These are phyloP conservation scores for Crucihimalaya himalaica DNA, from an alignment of 345 rosid species.

Conservation along the genomic window DNA sequence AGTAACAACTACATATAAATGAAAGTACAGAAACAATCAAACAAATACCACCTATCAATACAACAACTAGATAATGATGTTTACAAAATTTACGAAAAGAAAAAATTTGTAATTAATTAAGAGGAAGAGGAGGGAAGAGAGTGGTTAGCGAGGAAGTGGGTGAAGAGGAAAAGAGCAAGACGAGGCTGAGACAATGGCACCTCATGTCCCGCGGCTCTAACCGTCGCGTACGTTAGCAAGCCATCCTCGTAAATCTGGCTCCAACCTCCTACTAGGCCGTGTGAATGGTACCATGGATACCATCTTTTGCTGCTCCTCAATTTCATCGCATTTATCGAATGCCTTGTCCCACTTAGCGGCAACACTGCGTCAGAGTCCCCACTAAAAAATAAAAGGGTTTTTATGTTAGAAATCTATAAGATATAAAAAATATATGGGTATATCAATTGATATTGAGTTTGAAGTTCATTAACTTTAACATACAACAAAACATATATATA, in stretches of 20 bases:
- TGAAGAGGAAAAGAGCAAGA: slow-evolving; percentile 53
- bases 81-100: slow-evolving; percentile 10
- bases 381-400: slow-evolving; percentile 47
- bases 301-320: slow-evolving; percentile 69
- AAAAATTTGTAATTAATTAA: neutral
- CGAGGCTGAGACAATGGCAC: slow-evolving; percentile 64
- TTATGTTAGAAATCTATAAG: neutral
- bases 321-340: slow-evolving; percentile 81
- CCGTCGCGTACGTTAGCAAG: slow-evolving; percentile 58
- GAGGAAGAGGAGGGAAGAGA: slow-evolving; percentile 37
- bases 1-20: slow-evolving; percentile 12
- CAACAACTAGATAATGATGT: neutral
- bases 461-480: neutral
- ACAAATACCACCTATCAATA: neutral
- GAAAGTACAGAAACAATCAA: neutral
- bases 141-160: slow-evolving; percentile 40
- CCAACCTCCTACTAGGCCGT: slow-evolving; percentile 82
- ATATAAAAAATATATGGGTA: neutral
- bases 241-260: slow-evolving; percentile 63
- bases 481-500: neutral
- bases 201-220: slow-evolving; percentile 73
- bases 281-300: slow-evolving; percentile 79
- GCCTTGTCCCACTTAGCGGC: slow-evolving; percentile 87
- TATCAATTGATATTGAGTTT: neutral
- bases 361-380: slow-evolving; percentile 93